Evolutionary conservation across 1,284 basidiomycete species (phyloP).

Genomic region (Mycena citricolor): DNA sequence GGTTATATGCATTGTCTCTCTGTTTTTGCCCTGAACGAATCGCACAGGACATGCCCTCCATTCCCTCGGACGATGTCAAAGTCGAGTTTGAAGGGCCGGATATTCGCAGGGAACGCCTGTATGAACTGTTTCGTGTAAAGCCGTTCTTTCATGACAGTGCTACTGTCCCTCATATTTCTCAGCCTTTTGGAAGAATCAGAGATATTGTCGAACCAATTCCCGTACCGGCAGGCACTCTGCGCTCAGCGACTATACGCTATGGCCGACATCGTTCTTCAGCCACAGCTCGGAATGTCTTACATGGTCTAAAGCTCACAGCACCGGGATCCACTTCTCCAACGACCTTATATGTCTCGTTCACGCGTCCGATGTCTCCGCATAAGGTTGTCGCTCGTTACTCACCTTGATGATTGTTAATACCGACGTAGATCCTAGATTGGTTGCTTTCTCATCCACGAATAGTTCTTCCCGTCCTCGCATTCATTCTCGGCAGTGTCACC

Average conservation of each 20-base stretch:
- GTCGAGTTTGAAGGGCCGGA: constrained; percentile 89
- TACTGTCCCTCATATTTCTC: constrained; percentile 21
- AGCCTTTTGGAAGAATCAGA: constrained; percentile 84
- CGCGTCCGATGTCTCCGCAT: constrained; percentile 64
- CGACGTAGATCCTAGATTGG: constrained; percentile 82
- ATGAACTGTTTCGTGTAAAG: constrained; percentile 54
- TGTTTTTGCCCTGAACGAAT: background rate
- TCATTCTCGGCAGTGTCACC: constrained; percentile 85
- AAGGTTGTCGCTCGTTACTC: constrained; percentile 74
- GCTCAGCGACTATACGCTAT: constrained; percentile 67
- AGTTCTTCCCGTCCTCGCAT: constrained; percentile 81
- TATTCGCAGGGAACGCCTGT: constrained; percentile 75
- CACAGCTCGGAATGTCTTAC: constrained; percentile 83
- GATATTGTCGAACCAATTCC: constrained; percentile 65
- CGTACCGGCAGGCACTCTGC: constrained; percentile 66
- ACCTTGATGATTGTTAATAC: background rate
- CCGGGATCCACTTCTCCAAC: constrained; percentile 27
- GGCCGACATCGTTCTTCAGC: constrained; percentile 68
- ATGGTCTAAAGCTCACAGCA: constrained; percentile 57
- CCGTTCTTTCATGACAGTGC: constrained; percentile 4
- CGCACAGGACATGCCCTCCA: constrained; percentile 81
- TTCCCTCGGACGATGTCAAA: constrained; percentile 69
- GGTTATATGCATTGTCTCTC: constrained; percentile 4
- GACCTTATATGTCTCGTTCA: constrained; percentile 39
- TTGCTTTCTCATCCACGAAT: constrained; percentile 84